phyloP scores from a whole-genome alignment of 2,329 filamentous ascomycete genomes.

The Microdochium bolleyi region DNA sequence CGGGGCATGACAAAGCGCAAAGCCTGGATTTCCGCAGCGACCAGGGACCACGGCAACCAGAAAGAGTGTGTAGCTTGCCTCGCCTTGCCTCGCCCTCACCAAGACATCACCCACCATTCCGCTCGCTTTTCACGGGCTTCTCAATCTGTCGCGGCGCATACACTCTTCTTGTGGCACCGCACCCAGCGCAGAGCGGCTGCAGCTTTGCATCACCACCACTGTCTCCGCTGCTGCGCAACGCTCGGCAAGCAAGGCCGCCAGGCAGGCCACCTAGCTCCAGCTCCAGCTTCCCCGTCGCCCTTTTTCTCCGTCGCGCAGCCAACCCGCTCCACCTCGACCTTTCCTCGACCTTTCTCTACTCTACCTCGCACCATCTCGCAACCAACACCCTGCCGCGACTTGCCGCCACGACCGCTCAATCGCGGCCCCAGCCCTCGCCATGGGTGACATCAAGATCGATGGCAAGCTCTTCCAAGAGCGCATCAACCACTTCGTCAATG shows the following conservation, averaged over 20 bases:
- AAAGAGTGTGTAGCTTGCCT: neutral
- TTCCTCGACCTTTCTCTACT: too few species aligned
- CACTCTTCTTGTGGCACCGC: neutral
- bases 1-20: neutral
- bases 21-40: neutral
- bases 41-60: neutral
- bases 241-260: neutral
- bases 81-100: neutral
- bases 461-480: constrained; percentile 90
- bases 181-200: neutral
- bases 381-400: neutral
- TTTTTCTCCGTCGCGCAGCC: neutral
- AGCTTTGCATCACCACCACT: neutral
- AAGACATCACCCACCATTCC: neutral
- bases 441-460: constrained; percentile 90
- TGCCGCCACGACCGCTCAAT: neutral
- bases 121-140: neutral
- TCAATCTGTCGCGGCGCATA: neutral
- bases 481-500: constrained; percentile 73
- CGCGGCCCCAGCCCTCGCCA: constrained; percentile 32
- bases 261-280: neutral
- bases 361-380: neutral
- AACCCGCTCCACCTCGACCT: neutral
- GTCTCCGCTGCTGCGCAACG: neutral
- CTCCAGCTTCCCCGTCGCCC: neutral